phyloP scores from a whole-genome alignment of 805 yeast genomes.

The Priceomyces haplophilus region DNA sequence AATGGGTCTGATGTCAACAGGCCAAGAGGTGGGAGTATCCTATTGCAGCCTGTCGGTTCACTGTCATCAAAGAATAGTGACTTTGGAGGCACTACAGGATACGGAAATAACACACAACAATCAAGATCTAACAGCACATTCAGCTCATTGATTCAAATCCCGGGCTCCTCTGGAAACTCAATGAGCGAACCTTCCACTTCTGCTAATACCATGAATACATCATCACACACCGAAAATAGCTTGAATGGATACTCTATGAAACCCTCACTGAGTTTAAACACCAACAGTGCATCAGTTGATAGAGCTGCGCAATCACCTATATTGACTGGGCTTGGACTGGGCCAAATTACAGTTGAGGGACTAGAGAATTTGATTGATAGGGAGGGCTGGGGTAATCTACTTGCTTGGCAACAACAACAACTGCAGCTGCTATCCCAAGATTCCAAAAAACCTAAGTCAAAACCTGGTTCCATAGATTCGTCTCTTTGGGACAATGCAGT shows the following conservation, averaged over 20 bases:
- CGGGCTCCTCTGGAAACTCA: slow-evolving; percentile 33
- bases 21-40: slow-evolving; percentile 38
- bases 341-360: slow-evolving; percentile 26
- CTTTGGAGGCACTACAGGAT: slow-evolving; percentile 8
- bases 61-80: slow-evolving; percentile 4
- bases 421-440: slow-evolving; percentile 12
- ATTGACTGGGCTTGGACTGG: slow-evolving; percentile 13
- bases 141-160: slow-evolving; percentile 38
- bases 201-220: slow-evolving; percentile 1
- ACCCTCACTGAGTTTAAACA: background rate
- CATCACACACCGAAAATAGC: slow-evolving; percentile 3
- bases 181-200: slow-evolving; percentile 22
- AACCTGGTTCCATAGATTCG: slow-evolving; percentile 27
- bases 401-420: slow-evolving; percentile 27
- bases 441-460: slow-evolving; percentile 14
- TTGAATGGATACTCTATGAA: slow-evolving; percentile 1
- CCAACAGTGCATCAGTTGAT: slow-evolving; percentile 1
- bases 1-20: slow-evolving; percentile 11
- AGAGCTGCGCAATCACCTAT: slow-evolving; percentile 20
- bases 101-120: slow-evolving; percentile 17
- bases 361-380: slow-evolving; percentile 31
- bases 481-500: slow-evolving; percentile 27
- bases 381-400: slow-evolving; percentile 30
- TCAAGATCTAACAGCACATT: slow-evolving; percentile 39
- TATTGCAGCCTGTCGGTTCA: slow-evolving; percentile 36